Conservation (phyloP, 2,329 filamentous ascomycete genomes). For the Daldinia eschscholtzii region DNA sequence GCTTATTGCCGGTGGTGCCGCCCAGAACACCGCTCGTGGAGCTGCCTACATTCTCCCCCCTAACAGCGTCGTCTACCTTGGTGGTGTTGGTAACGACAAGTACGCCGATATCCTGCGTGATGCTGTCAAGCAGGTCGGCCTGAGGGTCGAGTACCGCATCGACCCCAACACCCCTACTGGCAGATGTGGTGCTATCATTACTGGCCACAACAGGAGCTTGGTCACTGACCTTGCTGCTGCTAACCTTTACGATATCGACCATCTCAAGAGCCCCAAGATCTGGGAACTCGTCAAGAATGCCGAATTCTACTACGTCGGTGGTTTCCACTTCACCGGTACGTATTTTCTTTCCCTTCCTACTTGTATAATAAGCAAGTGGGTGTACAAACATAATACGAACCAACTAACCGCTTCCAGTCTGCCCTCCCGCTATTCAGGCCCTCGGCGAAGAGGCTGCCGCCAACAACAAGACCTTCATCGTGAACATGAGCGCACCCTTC, state of each 20-base stretch:
- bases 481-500: constrained; percentile 95
- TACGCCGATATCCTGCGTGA: constrained; percentile 90
- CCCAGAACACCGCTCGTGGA: constrained; percentile 96
- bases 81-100: constrained; percentile 95
- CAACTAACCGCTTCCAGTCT: constrained; percentile 66
- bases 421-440: constrained; percentile 88
- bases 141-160: constrained; percentile 94
- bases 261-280: constrained; percentile 90
- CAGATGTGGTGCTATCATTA: constrained; percentile 96
- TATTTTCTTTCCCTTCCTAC: not conserved
- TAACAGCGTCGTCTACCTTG: constrained; percentile 92
- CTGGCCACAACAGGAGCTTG: constrained; percentile 93
- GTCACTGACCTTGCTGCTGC: constrained; percentile 95
- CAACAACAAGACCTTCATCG: constrained; percentile 90
- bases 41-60: constrained; percentile 94
- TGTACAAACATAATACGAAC: not conserved
- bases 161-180: constrained; percentile 88
- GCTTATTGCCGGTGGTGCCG: constrained; percentile 94
- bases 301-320: constrained; percentile 91
- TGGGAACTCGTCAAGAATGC: constrained; percentile 93
- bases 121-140: constrained; percentile 87
- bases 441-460: constrained; percentile 89
- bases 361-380: constrained; percentile 4
- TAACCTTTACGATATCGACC: constrained; percentile 96
- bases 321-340: constrained; percentile 88